Conservation (phyloP, 371 early-diverging fungal species). For the Mucor piriformis region DNA sequence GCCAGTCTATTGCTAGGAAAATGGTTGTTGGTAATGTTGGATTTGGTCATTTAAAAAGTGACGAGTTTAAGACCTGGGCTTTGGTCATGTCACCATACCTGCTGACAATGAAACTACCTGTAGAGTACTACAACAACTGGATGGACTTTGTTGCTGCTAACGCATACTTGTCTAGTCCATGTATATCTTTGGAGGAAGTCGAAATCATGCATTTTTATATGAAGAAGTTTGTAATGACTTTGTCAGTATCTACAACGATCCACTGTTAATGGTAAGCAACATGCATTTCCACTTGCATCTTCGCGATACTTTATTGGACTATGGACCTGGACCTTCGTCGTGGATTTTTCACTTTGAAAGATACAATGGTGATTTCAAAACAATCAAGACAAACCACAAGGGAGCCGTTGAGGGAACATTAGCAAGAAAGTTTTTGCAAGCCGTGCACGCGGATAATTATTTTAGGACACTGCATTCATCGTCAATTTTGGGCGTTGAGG, state of each 20-base stretch:
- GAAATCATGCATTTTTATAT: not conserved
- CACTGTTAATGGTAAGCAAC: not conserved
- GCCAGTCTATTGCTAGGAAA: no score
- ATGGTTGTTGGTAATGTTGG: no score
- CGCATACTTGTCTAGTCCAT: not conserved
- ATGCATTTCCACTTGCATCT: not conserved
- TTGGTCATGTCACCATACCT: not conserved
- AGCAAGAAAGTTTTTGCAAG: no score
- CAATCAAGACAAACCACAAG: not conserved
- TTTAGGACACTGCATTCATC: no score
- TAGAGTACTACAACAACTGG: not conserved
- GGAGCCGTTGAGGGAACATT: not conserved
- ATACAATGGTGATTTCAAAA: not conserved
- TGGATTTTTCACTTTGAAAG: not conserved
- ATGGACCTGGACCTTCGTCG: not conserved
- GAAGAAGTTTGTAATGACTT: not conserved
- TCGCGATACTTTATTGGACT: not conserved
- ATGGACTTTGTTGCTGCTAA: not conserved
- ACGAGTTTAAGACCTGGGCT: not conserved
- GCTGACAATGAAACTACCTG: not conserved
- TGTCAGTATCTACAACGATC: not conserved
- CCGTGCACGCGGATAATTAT: no score
- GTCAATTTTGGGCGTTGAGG: no score
- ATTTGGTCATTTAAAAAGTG: not conserved
- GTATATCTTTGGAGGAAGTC: not conserved